Evolutionary conservation across 2,329 filamentous ascomycete species (phyloP).

Genomic region (Aspergillus piperis): DNA sequence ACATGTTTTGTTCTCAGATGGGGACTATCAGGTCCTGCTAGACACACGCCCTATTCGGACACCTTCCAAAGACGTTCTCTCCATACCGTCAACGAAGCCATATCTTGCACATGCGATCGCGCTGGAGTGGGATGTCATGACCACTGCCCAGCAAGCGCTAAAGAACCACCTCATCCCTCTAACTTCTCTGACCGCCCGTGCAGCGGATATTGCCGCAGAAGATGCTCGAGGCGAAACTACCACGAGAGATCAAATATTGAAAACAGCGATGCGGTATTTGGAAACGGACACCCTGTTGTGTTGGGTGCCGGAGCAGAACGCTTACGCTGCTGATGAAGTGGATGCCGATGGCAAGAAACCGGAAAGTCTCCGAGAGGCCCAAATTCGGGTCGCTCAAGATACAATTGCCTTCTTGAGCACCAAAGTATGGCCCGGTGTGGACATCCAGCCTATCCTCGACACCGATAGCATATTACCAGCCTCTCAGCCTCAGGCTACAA

Average conservation of each 20-base stretch:
- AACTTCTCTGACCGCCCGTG: constrained; percentile 80
- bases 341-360: constrained; percentile 48
- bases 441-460: constrained; percentile 79
- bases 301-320: constrained; percentile 68
- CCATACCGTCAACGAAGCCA: constrained; percentile 72
- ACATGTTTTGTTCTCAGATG: constrained; percentile 26
- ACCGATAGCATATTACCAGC: constrained; percentile 72
- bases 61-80: constrained; percentile 70
- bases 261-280: constrained; percentile 77
- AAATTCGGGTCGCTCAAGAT: constrained; percentile 68
- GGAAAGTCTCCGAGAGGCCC: constrained; percentile 68
- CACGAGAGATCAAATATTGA: constrained; percentile 65
- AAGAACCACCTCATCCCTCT: constrained; percentile 87
- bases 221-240: constrained; percentile 56
- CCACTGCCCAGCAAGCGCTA: constrained; percentile 78
- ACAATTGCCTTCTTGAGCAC: constrained; percentile 71
- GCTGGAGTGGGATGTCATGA: constrained; percentile 87
- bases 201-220: constrained; percentile 74
- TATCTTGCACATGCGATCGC: constrained; percentile 83
- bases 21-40: constrained; percentile 67
- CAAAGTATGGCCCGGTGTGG: constrained; percentile 79
- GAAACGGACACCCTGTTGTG: constrained; percentile 91
- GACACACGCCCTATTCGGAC: constrained; percentile 79
- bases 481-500: constrained; percentile 72
- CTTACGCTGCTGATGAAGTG: constrained; percentile 55